Base-by-base conservation (phyloP, 1,139 yeast species). In the Saccharomyces uvarum region DNA sequence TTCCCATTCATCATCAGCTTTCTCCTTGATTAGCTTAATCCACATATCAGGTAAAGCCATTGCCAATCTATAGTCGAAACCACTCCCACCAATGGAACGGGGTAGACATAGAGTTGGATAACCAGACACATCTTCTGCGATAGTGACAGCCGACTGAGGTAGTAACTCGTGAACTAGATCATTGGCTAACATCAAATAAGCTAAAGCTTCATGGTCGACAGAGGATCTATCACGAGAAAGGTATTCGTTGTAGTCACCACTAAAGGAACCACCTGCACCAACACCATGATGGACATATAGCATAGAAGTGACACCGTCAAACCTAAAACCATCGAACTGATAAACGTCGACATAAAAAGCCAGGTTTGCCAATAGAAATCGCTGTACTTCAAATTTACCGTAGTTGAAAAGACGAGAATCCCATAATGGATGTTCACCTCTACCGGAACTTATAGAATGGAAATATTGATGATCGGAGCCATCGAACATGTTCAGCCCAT, bases 21-120 rank as follows among this genome's bases (percentile, higher is more conserved):
- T 75, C 68, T 91, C 97, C 69, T 93, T 93, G 63, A 93, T 74
- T 52, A 90, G 73, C 71, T 93, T 93, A 73, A 93, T 93, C 98
- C 99, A 93, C 98, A 91, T 91, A 71, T 93, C 99, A 4, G 99
- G 99, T 57, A 93, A 78, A 0, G 98, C 98, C 99, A 93, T 93
- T 2, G 96, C 95, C 56, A 93, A 76, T 61, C 98, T 78, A 70
- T 91, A 93, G 68, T 91, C 95, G 66, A 91, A 93, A 0, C 97
- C 99, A 61, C 88, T 83, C 53, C 99, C 99, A 52, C 98, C 98
- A 38, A 75, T 70, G 0, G 64, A 57, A 49, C 88, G 77, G 7
- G 95, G 84, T 51, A 88, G 72, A 72, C 98, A 91, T 53, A 93
- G 75, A 0, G 97, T 89, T 38, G 99, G 99, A 88, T 93, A 93